Evolutionary conservation across 2,329 filamentous ascomycete genomes (phyloP).

Genomic region (Ophiostoma ips): DNA sequence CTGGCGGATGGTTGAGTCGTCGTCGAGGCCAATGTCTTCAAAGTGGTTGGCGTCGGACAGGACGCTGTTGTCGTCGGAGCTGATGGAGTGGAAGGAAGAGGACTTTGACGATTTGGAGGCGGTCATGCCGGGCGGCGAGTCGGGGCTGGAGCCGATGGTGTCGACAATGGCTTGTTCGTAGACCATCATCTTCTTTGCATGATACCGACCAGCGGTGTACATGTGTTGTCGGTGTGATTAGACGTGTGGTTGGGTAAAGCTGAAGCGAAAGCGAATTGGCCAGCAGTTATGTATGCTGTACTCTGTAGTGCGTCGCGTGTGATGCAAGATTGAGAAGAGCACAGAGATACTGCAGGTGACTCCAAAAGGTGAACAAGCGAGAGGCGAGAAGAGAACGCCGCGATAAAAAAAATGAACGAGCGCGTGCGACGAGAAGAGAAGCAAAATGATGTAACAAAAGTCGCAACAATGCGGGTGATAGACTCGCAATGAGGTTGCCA

Average conservation of each 20-base stretch:
- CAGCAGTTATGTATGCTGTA: no score
- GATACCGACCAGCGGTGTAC: background rate
- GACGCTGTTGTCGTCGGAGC: slow-evolving; percentile 57
- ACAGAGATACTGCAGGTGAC: background rate
- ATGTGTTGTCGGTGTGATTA: background rate
- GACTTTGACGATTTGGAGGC: slow-evolving; percentile 81
- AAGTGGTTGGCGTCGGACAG: slow-evolving; percentile 69
- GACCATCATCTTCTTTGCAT: slow-evolving; percentile 25
- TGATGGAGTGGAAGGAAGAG: slow-evolving; percentile 72
- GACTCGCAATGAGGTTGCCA: no score
- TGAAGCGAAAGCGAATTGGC: background rate
- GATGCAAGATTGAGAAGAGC: background rate
- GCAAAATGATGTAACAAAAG: no score
- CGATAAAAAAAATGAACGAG: no score
- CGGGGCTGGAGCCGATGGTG: slow-evolving; percentile 33
- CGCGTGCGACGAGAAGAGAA: no score
- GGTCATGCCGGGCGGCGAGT: slow-evolving; percentile 66
- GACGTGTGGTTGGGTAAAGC: background rate
- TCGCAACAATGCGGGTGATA: no score
- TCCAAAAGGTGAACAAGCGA: no score
- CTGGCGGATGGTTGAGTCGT: slow-evolving; percentile 28
- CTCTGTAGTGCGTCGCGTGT: background rate
- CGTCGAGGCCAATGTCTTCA: slow-evolving; percentile 81
- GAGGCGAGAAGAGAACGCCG: no score
- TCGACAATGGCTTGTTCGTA: slow-evolving; percentile 26